phyloP scores from a whole-genome alignment of 805 yeast species.

The Ogataea haglerorum region DNA sequence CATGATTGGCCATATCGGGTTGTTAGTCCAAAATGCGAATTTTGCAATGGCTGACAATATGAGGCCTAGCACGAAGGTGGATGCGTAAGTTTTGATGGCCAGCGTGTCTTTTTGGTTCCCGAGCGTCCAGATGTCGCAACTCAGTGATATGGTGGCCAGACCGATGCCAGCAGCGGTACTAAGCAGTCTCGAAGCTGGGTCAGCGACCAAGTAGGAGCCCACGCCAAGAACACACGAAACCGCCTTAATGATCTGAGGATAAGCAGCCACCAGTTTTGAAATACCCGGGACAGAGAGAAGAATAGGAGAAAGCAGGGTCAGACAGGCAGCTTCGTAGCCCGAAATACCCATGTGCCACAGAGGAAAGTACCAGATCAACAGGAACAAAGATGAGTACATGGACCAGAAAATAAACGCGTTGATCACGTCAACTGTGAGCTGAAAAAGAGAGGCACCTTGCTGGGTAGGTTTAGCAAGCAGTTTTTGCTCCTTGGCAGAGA shows the following conservation, averaged over 20 bases:
- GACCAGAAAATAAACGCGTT: constrained; percentile 88
- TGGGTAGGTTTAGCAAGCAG: constrained; percentile 22
- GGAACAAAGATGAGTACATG: constrained; percentile 69
- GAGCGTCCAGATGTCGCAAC: constrained; percentile 46
- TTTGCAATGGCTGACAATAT: constrained; percentile 71
- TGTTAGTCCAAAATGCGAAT: constrained; percentile 74
- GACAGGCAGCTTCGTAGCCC: constrained; percentile 79
- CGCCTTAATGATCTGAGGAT: constrained; percentile 54
- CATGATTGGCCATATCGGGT: constrained; percentile 97
- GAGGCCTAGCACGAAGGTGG: constrained; percentile 69
- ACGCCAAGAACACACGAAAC: constrained; percentile 62
- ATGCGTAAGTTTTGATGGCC: constrained; percentile 40
- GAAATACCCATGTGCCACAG: constrained; percentile 97
- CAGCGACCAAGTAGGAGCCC: constrained; percentile 66
- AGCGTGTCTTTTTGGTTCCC: constrained; percentile 30
- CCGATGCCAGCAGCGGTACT: constrained; percentile 63
- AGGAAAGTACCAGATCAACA: constrained; percentile 96
- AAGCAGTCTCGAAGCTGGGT: constrained; percentile 69
- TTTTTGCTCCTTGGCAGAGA: constrained; percentile 1
- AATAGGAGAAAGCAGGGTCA: constrained; percentile 54
- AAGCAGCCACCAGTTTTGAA: constrained; percentile 35
- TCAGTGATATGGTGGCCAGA: constrained; percentile 58
- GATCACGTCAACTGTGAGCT: constrained; percentile 43
- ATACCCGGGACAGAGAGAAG: constrained; percentile 29
- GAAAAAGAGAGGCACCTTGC: constrained; percentile 29